Evolutionary conservation across 805 yeast genomes (phyloP).

Genomic region (Saccharomycopsis selenospora): DNA sequence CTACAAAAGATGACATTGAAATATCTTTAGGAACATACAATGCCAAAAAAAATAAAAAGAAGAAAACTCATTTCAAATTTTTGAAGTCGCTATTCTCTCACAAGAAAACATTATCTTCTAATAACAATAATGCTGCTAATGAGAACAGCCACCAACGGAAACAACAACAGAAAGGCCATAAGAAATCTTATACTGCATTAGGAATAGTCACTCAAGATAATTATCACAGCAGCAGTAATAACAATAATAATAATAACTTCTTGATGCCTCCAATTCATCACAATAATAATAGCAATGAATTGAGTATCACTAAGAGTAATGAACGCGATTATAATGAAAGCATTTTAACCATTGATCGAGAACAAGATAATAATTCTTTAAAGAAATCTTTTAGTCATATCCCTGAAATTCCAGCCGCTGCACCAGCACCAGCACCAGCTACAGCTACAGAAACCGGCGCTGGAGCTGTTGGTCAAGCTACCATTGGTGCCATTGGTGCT

Average conservation of each 20-base stretch:
- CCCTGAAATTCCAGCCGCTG: not conserved
- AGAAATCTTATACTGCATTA: not conserved
- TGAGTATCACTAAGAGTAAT: not conserved
- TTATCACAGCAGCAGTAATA: not conserved
- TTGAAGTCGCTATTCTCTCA: not conserved
- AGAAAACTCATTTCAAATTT: not conserved
- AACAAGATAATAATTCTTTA: not conserved
- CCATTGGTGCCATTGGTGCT: not conserved
- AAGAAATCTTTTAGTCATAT: not conserved
- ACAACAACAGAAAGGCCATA: not conserved
- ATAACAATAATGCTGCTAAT: too few species aligned
- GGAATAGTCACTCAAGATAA: not conserved
- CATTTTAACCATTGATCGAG: not conserved
- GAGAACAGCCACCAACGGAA: too few species aligned
- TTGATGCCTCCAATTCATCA: not conserved
- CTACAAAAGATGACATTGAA: not conserved
- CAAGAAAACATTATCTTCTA: not conserved
- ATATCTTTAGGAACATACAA: not conserved
- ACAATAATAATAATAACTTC: not conserved
- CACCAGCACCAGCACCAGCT: not conserved
- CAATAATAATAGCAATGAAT: not conserved
- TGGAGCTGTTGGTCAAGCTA: not conserved
- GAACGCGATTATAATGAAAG: constrained; percentile 2
- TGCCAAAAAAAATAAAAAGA: not conserved
- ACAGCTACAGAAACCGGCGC: not conserved